Percentiles rank a stretch among this genome's conserved stretches.
phyloP scores from a whole-genome alignment of 1,284 basidiomycete species.

The Cerioporus squamosus region DNA sequence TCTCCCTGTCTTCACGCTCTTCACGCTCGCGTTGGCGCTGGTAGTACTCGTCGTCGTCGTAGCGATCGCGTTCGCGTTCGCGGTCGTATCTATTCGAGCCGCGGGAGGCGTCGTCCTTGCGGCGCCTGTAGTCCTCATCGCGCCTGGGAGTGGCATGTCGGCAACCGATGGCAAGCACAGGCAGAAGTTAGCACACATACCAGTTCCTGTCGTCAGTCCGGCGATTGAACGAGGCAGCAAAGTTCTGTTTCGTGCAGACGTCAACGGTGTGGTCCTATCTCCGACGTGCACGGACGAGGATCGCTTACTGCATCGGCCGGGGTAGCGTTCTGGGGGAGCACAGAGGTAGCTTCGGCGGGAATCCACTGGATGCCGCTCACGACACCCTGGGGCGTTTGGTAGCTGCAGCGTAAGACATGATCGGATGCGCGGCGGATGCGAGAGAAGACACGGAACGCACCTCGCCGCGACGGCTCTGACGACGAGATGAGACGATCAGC shows the following conservation, averaged over 20 bases:
- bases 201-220: conserved; percentile 27
- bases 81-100: conserved; percentile 32
- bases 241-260: conserved; percentile 49
- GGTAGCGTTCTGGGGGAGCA: conserved; percentile 59
- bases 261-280: neutral
- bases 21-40: conserved; percentile 52
- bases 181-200: neutral
- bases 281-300: neutral
- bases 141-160: conserved; percentile 44
- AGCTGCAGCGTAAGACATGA: conserved; percentile 45
- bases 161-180: neutral
- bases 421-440: neutral
- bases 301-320: conserved; percentile 58
- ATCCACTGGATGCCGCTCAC: conserved; percentile 79
- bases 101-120: conserved; percentile 38
- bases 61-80: conserved; percentile 21
- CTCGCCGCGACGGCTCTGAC: conserved; percentile 69
- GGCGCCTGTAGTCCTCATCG: conserved; percentile 59
- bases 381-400: conserved; percentile 68
- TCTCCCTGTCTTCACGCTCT: conserved; percentile 41
- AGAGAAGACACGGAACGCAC: conserved; percentile 39
- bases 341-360: conserved; percentile 65
- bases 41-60: conserved; percentile 20
- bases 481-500: conserved; percentile 13
- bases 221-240: conserved; percentile 59